Base-by-base conservation (phyloP, 345 rosid genomes). In the Melaleuca quinquenervia region DNA sequence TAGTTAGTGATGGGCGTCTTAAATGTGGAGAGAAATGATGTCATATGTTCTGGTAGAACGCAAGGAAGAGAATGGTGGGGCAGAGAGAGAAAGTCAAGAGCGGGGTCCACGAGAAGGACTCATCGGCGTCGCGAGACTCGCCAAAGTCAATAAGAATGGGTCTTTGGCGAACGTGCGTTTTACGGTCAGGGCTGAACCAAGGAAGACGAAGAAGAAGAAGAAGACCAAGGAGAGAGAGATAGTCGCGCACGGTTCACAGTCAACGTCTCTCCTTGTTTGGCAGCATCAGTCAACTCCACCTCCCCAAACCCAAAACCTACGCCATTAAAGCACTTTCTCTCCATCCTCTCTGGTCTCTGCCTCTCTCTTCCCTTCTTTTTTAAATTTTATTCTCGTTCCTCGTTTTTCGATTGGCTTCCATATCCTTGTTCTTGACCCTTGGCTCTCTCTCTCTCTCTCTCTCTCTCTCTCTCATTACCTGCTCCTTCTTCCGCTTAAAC, bases 251-350 rank as follows among this genome's bases (percentile, higher is more conserved):
- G 53, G 62, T 18, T 76, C 64, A 82, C 84, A 58, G 89, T 90
- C 87, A 70, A 85, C 53, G 87, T 85, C 87, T 15, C 11, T 6
- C 11, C 6, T 22, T 21, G 29, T 41, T 41, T 58, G n/a, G 24
- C 50, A 26, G 49, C 52, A 41, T 24, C 86, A 41, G 90, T 92
- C 90, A 86, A 85, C 91, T 82, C 88, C 85, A 82, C 88, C 52
- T 86, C 87, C 87, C 87, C 32, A 62, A 85, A 27, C 90, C 87
- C 90, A 32, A 55, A 84, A 80, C 89, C 86, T 32, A 84, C 86
- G 82, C 89, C 55, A 84, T 44, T 82, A 54, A 85, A 48, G 29
- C 41, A 41, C 41, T 41, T 41, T 41, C 41, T 41, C 41, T 4
- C 41, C 32, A n/a, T n/a, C n/a, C n/a, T n/a, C 8, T 16, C 54